Evolutionary conservation across 2,329 filamentous ascomycete genomes (phyloP).

Genomic region (Fusarium begoniae): DNA sequence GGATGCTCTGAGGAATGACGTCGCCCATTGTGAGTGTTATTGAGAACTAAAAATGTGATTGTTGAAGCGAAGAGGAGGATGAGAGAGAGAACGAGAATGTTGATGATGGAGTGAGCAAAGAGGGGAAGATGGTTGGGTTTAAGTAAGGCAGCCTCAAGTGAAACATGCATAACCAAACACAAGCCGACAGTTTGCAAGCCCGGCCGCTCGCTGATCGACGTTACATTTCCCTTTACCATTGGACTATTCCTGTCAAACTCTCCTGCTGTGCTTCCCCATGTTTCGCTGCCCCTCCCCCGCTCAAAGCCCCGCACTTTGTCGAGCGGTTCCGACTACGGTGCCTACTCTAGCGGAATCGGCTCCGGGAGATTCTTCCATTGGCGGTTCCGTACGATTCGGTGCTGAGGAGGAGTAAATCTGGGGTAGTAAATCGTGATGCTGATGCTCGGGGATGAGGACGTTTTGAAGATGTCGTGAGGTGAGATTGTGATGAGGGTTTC

Average conservation of each 20-base stretch:
- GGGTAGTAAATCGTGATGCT: background rate
- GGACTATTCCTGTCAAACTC: background rate
- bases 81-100: background rate
- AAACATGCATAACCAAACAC: slow-evolving; percentile 10
- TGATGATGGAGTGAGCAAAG: background rate
- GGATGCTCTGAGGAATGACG: slow-evolving; percentile 30
- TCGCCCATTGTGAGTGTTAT: slow-evolving; percentile 28
- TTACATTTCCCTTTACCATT: background rate
- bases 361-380: background rate
- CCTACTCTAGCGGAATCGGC: background rate
- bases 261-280: background rate
- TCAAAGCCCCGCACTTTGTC: background rate
- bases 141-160: slow-evolving; percentile 11
- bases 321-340: background rate
- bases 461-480: background rate
- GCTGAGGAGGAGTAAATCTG: background rate
- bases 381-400: background rate
- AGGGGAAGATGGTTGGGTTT: slow-evolving; percentile 11
- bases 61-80: background rate
- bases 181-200: background rate
- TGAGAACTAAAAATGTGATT: background rate
- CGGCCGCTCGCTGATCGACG: background rate
- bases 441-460: background rate
- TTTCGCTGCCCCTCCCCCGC: background rate
- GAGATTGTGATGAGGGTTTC: too few relatives aligned